phyloP scores from a whole-genome alignment of 352 stramenopile species.

The Pythium periplocum region DNA sequence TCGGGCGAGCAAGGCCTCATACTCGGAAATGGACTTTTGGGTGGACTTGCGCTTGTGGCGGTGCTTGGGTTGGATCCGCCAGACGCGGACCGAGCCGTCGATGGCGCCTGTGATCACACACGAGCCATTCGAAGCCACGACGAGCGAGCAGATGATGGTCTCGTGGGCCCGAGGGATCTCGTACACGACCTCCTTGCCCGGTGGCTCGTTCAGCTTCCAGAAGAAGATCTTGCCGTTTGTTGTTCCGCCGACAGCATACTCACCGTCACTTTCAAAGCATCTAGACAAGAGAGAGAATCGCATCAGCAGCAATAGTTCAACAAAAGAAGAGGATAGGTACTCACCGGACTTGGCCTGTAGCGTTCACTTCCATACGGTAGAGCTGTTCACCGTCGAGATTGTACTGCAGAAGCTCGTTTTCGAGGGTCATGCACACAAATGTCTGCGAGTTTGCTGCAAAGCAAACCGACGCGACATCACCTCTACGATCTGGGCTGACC shows the following conservation, averaged over 20 bases:
- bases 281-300: slow-evolving; percentile 10
- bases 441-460: slow-evolving; percentile 47
- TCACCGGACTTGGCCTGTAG: slow-evolving; percentile 46
- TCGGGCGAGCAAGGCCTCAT: slow-evolving; percentile 8
- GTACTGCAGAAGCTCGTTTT: slow-evolving; percentile 61
- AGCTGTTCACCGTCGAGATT: slow-evolving; percentile 43
- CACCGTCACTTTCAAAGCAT: slow-evolving; percentile 69
- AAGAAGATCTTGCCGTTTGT: slow-evolving; percentile 58
- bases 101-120: slow-evolving; percentile 49
- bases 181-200: slow-evolving; percentile 44
- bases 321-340: not conserved
- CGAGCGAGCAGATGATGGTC: slow-evolving; percentile 54
- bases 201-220: slow-evolving; percentile 48
- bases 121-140: slow-evolving; percentile 45
- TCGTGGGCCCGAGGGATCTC: slow-evolving; percentile 59
- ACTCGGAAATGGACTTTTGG: not conserved
- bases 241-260: slow-evolving; percentile 63
- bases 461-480: slow-evolving; percentile 45
- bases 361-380: slow-evolving; percentile 41
- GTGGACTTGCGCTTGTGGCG: slow-evolving; percentile 3
- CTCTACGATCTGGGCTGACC: slow-evolving; percentile 24
- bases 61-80: slow-evolving; percentile 15
- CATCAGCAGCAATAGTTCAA: not conserved
- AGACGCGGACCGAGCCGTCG: slow-evolving; percentile 61
- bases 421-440: slow-evolving; percentile 65